Evolutionary conservation across 2,329 filamentous ascomycete species (phyloP), one percentile per base, ranked within the genome.

Genomic region (Aspergillus cejpii): DNA sequence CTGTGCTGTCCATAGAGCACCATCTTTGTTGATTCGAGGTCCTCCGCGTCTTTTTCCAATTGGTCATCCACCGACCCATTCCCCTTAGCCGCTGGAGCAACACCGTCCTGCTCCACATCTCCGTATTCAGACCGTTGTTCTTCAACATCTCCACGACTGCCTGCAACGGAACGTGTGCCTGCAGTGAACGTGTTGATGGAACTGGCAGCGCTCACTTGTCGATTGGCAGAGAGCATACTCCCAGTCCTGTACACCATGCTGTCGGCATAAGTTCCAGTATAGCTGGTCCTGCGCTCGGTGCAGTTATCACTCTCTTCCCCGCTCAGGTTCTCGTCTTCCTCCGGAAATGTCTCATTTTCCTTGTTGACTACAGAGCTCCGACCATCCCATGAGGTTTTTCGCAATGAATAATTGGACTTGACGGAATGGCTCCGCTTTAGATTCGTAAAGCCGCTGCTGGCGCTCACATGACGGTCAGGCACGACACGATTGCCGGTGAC

Each of bases 391-490:
- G 84, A 87, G 34, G 76, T 72, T 67, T 89, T 88, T 38, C 85
- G 76, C 37, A 79, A 62, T 0, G 71, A 69, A 20, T 74, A 73
- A 21, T 80, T 75, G 17, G 79, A 80, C 56, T 85, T 83, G 53
- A 88, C 84, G 46, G 85, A 89, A 62, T 90, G 84, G 63, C 84
- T 90, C 48, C 86, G 78, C 69, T 84, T 84, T 53, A 94, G 74
- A 37, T 79, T 80, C 15, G 79, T 76, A 33, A 71, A 60, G 20
- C 66, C 69, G 38, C 66, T 65, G 31, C 61, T 63, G 42, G 57
- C 60, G 34, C 59, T 63, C 26, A 60, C 53, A 23, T 66, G 56
- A 49, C 66, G 53, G 48, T 68, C 58, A 37, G 53, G 41, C 44
- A 57, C 15, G 6, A 65, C 59, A 21, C 68, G 74, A 59, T 92